Conservation (phyloP, 2,329 filamentous ascomycete species). For the Colletotrichum tanaceti region DNA sequence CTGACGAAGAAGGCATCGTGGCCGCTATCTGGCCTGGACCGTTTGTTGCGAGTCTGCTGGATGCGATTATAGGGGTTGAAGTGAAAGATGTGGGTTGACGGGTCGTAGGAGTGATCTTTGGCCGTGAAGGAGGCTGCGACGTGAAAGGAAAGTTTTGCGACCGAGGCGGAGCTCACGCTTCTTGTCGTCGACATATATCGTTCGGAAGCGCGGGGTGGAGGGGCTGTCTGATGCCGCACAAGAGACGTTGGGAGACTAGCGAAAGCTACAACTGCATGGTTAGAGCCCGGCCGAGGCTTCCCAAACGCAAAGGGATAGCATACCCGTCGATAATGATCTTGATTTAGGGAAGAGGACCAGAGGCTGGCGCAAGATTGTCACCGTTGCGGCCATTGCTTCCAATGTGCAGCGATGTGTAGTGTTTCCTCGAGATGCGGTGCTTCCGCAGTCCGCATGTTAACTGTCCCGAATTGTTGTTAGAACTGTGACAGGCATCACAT, state of each 20-base stretch:
- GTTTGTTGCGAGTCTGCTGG: slow-evolving; percentile 65
- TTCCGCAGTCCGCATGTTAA: slow-evolving; percentile 40
- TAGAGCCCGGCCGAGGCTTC: neutral
- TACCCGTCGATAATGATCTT: slow-evolving; percentile 22
- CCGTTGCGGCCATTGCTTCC: slow-evolving; percentile 40
- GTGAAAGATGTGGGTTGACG: slow-evolving; percentile 76
- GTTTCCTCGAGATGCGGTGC: slow-evolving; percentile 38
- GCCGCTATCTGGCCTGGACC: slow-evolving; percentile 79
- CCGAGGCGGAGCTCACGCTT: slow-evolving; percentile 27
- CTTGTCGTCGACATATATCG: slow-evolving; percentile 27
- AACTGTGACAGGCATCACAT: slow-evolving; percentile 23
- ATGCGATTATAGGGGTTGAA: slow-evolving; percentile 75
- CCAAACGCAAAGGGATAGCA: no score
- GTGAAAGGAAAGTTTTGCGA: slow-evolving; percentile 69
- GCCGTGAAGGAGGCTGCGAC: slow-evolving; percentile 80
- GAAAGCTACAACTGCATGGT: slow-evolving; percentile 16
- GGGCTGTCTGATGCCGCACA: slow-evolving; percentile 19
- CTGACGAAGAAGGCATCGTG: slow-evolving; percentile 97
- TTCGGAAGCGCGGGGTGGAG: slow-evolving; percentile 6
- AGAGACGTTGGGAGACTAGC: neutral
- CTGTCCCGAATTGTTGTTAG: slow-evolving; percentile 4
- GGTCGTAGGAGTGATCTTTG: slow-evolving; percentile 76
- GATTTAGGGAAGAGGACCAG: slow-evolving; percentile 25
- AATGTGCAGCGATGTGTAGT: slow-evolving; percentile 38
- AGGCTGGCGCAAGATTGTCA: slow-evolving; percentile 38